phyloP scores from a whole-genome alignment of 2,329 filamentous ascomycete species.

The Coniochaeta sp. region DNA sequence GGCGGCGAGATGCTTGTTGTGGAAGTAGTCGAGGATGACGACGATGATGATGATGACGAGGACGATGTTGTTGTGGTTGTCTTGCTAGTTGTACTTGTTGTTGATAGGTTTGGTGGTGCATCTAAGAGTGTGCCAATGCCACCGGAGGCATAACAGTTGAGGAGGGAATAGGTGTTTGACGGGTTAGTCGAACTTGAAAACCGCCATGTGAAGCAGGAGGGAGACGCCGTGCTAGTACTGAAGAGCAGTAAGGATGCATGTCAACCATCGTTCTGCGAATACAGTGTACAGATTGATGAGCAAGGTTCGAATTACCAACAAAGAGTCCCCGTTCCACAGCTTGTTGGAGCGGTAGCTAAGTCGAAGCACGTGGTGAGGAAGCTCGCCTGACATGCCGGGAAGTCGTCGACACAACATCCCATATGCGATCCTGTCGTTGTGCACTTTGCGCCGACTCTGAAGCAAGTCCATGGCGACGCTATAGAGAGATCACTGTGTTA shows the following conservation, averaged over 20 bases:
- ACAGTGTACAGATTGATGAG: not conserved
- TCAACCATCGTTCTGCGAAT: not conserved
- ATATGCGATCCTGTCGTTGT: not conserved
- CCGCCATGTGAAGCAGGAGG: conserved; percentile 1
- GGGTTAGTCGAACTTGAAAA: not conserved
- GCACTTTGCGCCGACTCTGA: conserved; percentile 1
- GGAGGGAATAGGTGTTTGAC: not conserved
- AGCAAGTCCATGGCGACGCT: conserved; percentile 4
- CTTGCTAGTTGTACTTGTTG: not conserved
- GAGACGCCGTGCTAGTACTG: not conserved
- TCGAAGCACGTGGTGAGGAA: not conserved
- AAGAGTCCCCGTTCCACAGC: not conserved
- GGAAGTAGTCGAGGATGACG: not conserved
- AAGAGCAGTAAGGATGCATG: not conserved
- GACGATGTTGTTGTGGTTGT: not conserved
- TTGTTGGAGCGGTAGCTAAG: not conserved
- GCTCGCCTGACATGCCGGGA: not conserved
- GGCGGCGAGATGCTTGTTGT: not conserved
- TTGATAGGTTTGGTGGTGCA: not conserved
- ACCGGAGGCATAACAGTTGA: conserved; percentile 3
- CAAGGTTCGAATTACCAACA: not conserved
- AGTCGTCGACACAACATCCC: not conserved
- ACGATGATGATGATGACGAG: not conserved
- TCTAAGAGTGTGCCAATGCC: not conserved
- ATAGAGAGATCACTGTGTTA: not conserved